Base-by-base conservation (phyloP, 345 rosid genomes). In the Brassica rapa region DNA sequence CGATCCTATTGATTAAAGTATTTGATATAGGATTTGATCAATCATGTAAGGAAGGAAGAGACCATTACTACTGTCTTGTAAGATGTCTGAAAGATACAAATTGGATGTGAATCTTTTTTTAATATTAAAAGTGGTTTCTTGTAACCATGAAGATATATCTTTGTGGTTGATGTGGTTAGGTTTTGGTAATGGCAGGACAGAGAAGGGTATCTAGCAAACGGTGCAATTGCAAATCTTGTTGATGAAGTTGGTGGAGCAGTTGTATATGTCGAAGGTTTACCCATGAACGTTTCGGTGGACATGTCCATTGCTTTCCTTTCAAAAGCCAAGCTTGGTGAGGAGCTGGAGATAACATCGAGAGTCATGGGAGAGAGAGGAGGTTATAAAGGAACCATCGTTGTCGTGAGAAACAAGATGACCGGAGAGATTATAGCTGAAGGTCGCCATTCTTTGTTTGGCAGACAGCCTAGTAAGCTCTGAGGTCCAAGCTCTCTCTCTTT, bases 341-440 rank as follows among this genome's bases (percentile, higher is more conserved):
- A 91, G 74, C 68, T 91, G 46, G 98, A 91, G 89, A 85, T 92
- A 24, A 87, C 91, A 1, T 81, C 91, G n/a, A 89, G 81, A 87
- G 72, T 86, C 63, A 51, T 91, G 81, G 99, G 98, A 72, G 82
- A 66, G 73, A 86, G 69, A 81, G 99, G 98, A 62, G 78, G 86
- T 25, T 94, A 89, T 77, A 78, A 82, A 53, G 99, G 94, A 39
- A 88, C 97, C 4, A 30, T 81, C 8, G 91, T 94, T 68, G 88
- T 85, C 9, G 79, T 94, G 27, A 89, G 85, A 77, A 94, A 89
- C 84, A 91, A 89, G 77, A 76, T 59, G 49, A 91, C 91, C 0
- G 97, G 97, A 12, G 96, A 92, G 86, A 56, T 89, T 57, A 83
- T 94, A 33, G 98, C 98, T 0, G 98, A 94, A 88, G 98, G 97